phyloP scores from a whole-genome alignment of 345 rosid species.

The Bruguiera gymnorhiza region DNA sequence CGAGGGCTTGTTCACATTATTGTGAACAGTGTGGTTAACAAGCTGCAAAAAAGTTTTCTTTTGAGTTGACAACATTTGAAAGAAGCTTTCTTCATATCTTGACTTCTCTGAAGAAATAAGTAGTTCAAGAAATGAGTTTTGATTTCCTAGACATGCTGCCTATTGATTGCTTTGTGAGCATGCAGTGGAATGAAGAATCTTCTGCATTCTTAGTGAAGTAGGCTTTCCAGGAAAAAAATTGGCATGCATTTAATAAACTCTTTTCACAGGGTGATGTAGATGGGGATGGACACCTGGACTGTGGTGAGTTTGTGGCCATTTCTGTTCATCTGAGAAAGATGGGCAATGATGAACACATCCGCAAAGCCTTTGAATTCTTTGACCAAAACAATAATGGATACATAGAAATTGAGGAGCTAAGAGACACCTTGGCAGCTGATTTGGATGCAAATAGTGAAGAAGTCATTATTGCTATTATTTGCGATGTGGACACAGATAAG shows the following conservation, averaged over 20 bases:
- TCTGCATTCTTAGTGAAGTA: no score
- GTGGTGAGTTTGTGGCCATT: conserved; percentile 29
- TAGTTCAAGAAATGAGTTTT: no score
- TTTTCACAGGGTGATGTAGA: conserved; percentile 29
- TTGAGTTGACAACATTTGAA: neutral
- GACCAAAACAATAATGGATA: conserved; percentile 27
- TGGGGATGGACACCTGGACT: conserved; percentile 30
- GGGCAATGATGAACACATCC: conserved; percentile 35
- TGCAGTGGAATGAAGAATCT: no score
- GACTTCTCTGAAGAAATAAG: neutral
- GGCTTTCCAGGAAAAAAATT: no score
- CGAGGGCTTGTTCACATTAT: neutral
- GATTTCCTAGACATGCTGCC: neutral
- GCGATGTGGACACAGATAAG: conserved; percentile 34
- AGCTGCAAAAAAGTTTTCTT: neutral
- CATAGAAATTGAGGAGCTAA: conserved; percentile 33
- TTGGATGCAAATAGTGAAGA: conserved; percentile 25
- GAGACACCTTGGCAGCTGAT: conserved; percentile 27
- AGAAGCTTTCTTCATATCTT: neutral
- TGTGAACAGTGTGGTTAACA: neutral
- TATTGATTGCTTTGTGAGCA: neutral
- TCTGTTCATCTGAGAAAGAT: conserved; percentile 31
- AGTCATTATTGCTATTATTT: conserved; percentile 22
- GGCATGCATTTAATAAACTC: neutral
- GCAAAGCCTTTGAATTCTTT: conserved; percentile 27